Base-by-base conservation (phyloP, 75 land plant genomes). In the Larix kaempferi region DNA sequence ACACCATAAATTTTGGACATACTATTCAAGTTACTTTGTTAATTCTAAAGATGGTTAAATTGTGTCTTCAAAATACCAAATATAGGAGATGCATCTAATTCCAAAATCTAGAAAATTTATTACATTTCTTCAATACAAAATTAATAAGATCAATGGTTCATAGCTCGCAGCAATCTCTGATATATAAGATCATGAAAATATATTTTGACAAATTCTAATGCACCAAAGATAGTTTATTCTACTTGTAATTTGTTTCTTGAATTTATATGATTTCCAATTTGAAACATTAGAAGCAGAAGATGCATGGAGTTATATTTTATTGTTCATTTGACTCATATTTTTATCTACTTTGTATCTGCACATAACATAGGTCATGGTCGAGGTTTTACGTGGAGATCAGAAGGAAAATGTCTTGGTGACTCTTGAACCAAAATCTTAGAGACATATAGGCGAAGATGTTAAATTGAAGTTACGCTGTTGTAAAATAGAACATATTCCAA, bases 381-480 rank as follows among this genome's bases (percentile, higher is more conserved):
- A 86, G 65, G 88, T 86, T 33, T 76, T 86, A 37, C 81, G 88
- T 22, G 88, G 88, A 39, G 88, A 86, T 25, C 64, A 80, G 56
- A 83, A 74, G 49, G 73, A 76, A 59, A 74, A 84, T 59, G 74
- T 86, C 5, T 79, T 72, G 55, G 78, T 86, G 22, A 80, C 78
- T 33, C 80, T 86, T 25, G 88, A 86, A 63, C 75, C 88, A 56
- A 79, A 19, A 62, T 73, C 26, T 33, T 77, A 52, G 16, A 49
- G 16, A 49, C 23, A 57, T 55, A 60, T 60, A 74, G 26, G 10
- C 62, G 25, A 56, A 23, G n/a, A 25, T 52, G 21, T 49, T 13
- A 17, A 8, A 25, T 25, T 22, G 76, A 27, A 74, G 6, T 21
- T 39, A 67, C 22, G 0, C 19, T 67, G 49, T 39, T 67, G 49